Base-by-base conservation (phyloP, 2,329 filamentous ascomycete species). In the Akanthomyces lecanii region DNA sequence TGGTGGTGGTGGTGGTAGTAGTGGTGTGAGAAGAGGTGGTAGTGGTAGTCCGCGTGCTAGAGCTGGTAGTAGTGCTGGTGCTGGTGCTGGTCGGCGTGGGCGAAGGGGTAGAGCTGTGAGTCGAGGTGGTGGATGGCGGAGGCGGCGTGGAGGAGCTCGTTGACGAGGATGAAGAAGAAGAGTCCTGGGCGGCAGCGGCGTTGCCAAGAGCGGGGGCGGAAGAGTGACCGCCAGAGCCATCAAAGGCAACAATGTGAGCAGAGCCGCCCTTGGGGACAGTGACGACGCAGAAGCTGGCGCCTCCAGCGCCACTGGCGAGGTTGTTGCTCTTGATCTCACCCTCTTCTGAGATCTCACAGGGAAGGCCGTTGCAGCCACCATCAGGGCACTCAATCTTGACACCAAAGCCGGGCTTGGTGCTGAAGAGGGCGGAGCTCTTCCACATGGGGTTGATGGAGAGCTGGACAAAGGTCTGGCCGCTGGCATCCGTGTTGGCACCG, bases 391-490 rank as follows among this genome's bases (percentile, higher is more conserved):
- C 84, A 67, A 94, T 86, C 73, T 85, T 85, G 61, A 92, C 73
- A 66, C 89, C 89, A 67, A 84, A 93, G 6, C 77, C 80, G 7
- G 90, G 89, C 66, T 82, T 81, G 23, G 77, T 81, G 66, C 80
- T 77, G 53, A 80, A 79, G 70, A 91, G 76, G 21, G 79, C 57
- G 66, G 84, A 76, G 69, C 80, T 69, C 68, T 87, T 81, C 75
- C 85, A 93, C 65, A 91, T 89, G 28, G 90, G 90, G 74, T 93
- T 93, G 82, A 87, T 89, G 61, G 86, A 89, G 59, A 93, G 79
- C 78, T 91, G 92, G 69, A 91, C 82, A 71, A 84, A 93, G 1
- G 89, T 92, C 65, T 84, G 76, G 57, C 90, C 90, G 58, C 75
- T 79, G 53, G 71, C 68, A 67, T 87, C 86, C 18, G 86, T 87